Base-by-base conservation (phyloP, 345 rosid species). In the Melaleuca alternifolia region DNA sequence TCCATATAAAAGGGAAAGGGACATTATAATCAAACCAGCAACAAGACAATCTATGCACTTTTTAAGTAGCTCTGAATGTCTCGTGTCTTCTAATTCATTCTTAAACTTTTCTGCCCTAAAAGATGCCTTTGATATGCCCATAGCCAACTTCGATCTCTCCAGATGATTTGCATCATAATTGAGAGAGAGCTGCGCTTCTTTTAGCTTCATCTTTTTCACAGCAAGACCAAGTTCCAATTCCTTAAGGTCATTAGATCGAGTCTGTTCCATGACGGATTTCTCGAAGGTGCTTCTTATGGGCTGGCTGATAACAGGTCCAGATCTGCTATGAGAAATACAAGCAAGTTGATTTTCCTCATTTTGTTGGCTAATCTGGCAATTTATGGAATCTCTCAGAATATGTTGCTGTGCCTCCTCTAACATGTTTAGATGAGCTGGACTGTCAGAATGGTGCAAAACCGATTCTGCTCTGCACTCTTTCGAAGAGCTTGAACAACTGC, bases 221-320 rank as follows among this genome's bases (percentile, higher is more conserved):
- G 88, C 83, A 85, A 95, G 91, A 89, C 92, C 85, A 71, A 93
- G 93, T 92, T 95, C 96, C 81, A 92, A 16, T 23, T 85, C 81
- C 91, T 95, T 95, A 75, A 97, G 92, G 89, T 97, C 94, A 89
- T 96, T 97, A 30, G 95, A 92, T 57, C 97, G 94, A 54, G 92
- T 87, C 89, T 94, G 95, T 91, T 95, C 98, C 81, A 88, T 46
- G 51, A 95, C 41, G 54, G 92, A 94, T 88, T 90, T 93, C 88
- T 94, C 95, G 2, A 91, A 50, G 44, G 90, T 89, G 85, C 91
- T 91, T 77, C 79, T 83, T 85, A 86, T 20, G 26, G 89, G 87
- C 82, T 84, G 91, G 51, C 87, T 88, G 33, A 53, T 57, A 26
- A 83, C 77, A 4, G 92, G 84, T 76, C 82, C 89, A 15, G 88